Percentiles rank a stretch among this genome's conserved stretches.
These are phyloP conservation scores for Elongisporangium prolatum DNA, from an alignment of 352 stramenopile genomes.

Conservation along the genomic window DNA sequence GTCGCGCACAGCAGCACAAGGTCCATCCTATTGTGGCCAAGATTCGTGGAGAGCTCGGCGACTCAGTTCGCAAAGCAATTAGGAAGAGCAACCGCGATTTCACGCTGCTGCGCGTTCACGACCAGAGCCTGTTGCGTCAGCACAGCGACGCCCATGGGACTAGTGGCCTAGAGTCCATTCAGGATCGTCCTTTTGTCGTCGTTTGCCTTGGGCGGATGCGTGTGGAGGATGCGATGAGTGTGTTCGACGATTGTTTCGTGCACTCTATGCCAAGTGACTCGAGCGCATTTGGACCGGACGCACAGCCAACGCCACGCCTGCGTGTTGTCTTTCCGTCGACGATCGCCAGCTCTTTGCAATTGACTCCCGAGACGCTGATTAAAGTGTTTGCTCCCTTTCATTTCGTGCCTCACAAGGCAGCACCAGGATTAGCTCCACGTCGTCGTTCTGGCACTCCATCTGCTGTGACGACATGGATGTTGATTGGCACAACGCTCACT, in stretches of 20 bases:
- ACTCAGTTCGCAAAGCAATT: conserved; percentile 45
- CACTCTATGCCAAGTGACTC: conserved; percentile 4
- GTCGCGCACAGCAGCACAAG: conserved; percentile 14
- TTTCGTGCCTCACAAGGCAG: conserved; percentile 26
- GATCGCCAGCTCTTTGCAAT: conserved; percentile 21
- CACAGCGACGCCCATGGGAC: conserved; percentile 10
- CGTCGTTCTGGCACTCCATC: neutral
- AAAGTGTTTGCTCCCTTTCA: conserved; percentile 61
- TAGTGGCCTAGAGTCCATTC: conserved; percentile 31
- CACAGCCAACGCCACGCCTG: conserved; percentile 7
- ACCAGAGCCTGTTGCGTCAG: conserved; percentile 42
- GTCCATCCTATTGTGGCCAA: conserved; percentile 24
- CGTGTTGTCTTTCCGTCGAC: conserved; percentile 31
- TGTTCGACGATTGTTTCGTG: conserved; percentile 9
- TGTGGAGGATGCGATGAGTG: conserved; percentile 26
- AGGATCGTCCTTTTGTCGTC: conserved; percentile 33
- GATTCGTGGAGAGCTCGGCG: conserved; percentile 54
- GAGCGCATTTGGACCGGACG: neutral
- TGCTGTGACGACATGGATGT: neutral
- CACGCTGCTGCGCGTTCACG: conserved; percentile 48
- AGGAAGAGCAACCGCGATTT: conserved; percentile 52
- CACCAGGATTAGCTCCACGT: conserved; percentile 13
- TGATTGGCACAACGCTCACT: neutral
- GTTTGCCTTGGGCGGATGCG: conserved; percentile 29
- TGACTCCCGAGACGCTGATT: conserved; percentile 21